These are phyloP conservation scores for Umbelopsis sp. DNA, from an alignment of 192 early-diverging fungal species.

Conservation along the genomic window DNA sequence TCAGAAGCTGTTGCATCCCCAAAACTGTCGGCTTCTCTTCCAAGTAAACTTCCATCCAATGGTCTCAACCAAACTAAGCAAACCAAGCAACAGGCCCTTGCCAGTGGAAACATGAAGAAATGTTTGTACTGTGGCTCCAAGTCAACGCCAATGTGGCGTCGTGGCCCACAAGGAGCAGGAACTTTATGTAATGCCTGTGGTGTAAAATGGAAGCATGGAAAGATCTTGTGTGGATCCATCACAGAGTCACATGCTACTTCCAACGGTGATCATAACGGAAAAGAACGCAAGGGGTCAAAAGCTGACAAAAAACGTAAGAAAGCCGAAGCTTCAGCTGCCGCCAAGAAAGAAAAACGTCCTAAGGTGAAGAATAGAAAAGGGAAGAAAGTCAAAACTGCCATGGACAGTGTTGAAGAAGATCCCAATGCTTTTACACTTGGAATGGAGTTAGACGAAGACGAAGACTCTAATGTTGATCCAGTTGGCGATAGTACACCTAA, in stretches of 20 bases:
- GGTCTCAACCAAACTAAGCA: not conserved
- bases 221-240: conserved; percentile 53
- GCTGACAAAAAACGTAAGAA: conserved; percentile 24
- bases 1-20: conserved; percentile 3
- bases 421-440: conserved; percentile 15
- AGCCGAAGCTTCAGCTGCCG: conserved; percentile 8
- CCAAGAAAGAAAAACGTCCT: conserved; percentile 25
- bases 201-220: conserved; percentile 84
- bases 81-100: conserved; percentile 1
- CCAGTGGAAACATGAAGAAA: conserved; percentile 45
- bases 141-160: conserved; percentile 79
- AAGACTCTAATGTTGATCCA: conserved; percentile 17
- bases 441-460: conserved; percentile 17
- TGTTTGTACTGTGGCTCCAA: conserved; percentile 69
- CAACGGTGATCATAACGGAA: not conserved
- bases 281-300: conserved; percentile 25
- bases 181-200: conserved; percentile 84
- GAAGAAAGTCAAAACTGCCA: conserved; percentile 7
- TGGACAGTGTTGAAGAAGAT: conserved; percentile 16
- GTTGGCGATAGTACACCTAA: conserved; percentile 7
- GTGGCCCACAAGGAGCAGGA: conserved; percentile 69
- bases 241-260: not conserved
- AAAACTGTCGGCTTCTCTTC: conserved; percentile 3
- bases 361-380: conserved; percentile 25
- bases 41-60: conserved; percentile 2